These are phyloP conservation scores for Lenzites betulinus DNA, from an alignment of 768 basidiomycete genomes.

Conservation along the genomic window DNA sequence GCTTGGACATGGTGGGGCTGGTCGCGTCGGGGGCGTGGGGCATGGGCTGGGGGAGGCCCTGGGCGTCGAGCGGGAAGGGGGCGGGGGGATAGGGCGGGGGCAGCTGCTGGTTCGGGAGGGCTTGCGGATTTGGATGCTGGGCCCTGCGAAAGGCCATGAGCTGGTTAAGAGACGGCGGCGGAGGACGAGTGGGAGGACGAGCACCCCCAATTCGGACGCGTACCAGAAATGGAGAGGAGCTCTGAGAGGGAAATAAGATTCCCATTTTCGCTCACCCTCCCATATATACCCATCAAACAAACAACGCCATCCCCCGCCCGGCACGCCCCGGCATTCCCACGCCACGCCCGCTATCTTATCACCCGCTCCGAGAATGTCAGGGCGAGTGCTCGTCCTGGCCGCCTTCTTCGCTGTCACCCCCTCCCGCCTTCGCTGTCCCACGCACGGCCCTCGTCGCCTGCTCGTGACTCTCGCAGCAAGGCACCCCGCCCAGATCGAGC, in stretches of 20 bases:
- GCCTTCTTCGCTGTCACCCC: conserved; percentile 22
- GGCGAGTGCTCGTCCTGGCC: conserved; percentile 17
- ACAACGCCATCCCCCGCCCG: conserved; percentile 23
- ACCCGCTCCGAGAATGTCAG: conserved; percentile 17
- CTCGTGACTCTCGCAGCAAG: conserved; percentile 25
- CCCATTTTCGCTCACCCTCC: conserved; percentile 28
- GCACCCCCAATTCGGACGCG: conserved; percentile 27
- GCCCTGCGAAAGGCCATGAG: conserved; percentile 21
- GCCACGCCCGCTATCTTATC: conserved; percentile 26
- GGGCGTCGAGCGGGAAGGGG: conserved; percentile 4
- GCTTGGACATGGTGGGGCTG: conserved; percentile 30
- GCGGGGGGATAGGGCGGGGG: conserved; percentile 14
- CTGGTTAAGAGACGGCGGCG: conserved; percentile 17
- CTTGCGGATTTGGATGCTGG: conserved; percentile 5
- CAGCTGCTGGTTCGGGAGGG: conserved; percentile 15
- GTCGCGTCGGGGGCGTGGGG: conserved; percentile 24
- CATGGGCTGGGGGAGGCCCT: conserved; percentile 20
- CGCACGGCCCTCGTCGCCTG: conserved; percentile 20
- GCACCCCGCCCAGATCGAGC: conserved; percentile 17
- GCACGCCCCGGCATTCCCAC: conserved; percentile 22
- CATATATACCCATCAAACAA: conserved; percentile 29
- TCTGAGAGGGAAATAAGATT: conserved; percentile 26
- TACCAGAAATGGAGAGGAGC: conserved; percentile 29
- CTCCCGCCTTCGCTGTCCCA: conserved; percentile 22
- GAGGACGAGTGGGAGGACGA: conserved; percentile 17